Conservation (phyloP, 805 yeast genomes). For the Hanseniaspora jakobsenii region DNA sequence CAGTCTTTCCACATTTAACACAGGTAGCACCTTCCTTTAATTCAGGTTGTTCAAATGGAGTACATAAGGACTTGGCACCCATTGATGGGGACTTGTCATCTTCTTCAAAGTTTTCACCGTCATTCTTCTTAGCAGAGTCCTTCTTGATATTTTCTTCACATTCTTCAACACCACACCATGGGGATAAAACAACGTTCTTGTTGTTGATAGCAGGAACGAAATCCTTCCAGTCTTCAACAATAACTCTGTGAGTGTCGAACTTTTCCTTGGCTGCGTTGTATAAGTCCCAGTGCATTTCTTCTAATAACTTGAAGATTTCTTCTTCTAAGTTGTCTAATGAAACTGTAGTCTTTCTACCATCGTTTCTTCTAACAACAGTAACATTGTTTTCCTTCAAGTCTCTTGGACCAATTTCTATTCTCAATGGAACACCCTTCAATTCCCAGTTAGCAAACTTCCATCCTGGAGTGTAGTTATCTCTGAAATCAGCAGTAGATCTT, state of each 20-base stretch:
- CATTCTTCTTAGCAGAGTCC: constrained; percentile 61
- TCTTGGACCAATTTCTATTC: constrained; percentile 93
- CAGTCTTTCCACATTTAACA: constrained; percentile 67
- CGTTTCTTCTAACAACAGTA: constrained; percentile 87
- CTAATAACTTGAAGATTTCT: constrained; percentile 63
- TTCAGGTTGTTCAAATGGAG: constrained; percentile 84
- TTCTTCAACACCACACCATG: constrained; percentile 92
- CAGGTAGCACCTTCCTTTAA: constrained; percentile 72
- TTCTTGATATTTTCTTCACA: constrained; percentile 98
- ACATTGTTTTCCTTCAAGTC: constrained; percentile 73
- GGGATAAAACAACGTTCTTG: constrained; percentile 81
- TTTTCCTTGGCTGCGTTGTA: constrained; percentile 67
- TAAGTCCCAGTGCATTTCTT: constrained; percentile 65
- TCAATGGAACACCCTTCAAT: constrained; percentile 86
- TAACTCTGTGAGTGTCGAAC: constrained; percentile 72
- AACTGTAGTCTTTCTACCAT: constrained; percentile 60
- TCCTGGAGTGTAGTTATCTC: constrained; percentile 93
- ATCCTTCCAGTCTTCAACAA: constrained; percentile 76
- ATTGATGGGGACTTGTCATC: constrained; percentile 96
- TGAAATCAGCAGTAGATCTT: constrained; percentile 73
- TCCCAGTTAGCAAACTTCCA: constrained; percentile 98
- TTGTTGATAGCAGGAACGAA: constrained; percentile 85
- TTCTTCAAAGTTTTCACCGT: constrained; percentile 72
- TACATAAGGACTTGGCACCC: constrained; percentile 99
- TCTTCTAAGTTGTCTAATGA: constrained; percentile 46